Percentiles rank a stretch among this genome's conserved stretches.
Conservation (phyloP, 2,329 filamentous ascomycete genomes). For the Aspergillus udagawae region DNA sequence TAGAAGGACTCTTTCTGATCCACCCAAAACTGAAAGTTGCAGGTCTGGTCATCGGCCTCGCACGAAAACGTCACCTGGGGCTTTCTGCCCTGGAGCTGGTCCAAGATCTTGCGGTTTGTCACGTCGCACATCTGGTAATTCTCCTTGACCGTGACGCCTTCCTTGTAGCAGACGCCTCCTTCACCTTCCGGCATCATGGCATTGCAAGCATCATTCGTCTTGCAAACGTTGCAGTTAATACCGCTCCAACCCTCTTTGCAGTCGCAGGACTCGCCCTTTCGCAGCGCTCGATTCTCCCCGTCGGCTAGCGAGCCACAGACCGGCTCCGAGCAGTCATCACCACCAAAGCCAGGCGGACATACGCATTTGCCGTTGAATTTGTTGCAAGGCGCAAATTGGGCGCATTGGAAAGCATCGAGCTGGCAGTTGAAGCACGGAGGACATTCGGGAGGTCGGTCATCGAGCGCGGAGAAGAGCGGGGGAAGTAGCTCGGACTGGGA, state of each 20-base stretch:
- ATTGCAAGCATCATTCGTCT: slow-evolving; percentile 76
- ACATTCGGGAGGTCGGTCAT: slow-evolving; percentile 58
- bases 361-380: slow-evolving; percentile 87
- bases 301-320: slow-evolving; percentile 85
- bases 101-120: slow-evolving; percentile 89
- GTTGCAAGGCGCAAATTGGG: slow-evolving; percentile 87
- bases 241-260: slow-evolving; percentile 94
- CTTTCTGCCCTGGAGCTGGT: slow-evolving; percentile 76
- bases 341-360: slow-evolving; percentile 88
- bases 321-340: slow-evolving; percentile 88
- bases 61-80: slow-evolving; percentile 96
- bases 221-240: slow-evolving; percentile 97
- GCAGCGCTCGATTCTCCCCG: slow-evolving; percentile 71
- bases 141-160: slow-evolving; percentile 84
- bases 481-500: slow-evolving; percentile 58
- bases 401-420: slow-evolving; percentile 83
- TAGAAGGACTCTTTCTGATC: slow-evolving; percentile 94
- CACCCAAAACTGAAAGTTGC: slow-evolving; percentile 99
- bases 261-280: slow-evolving; percentile 67
- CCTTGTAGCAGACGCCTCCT: slow-evolving; percentile 85
- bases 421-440: slow-evolving; percentile 89
- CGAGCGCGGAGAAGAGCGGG: slow-evolving; percentile 67
- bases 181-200: slow-evolving; percentile 78
- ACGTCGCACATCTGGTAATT: slow-evolving; percentile 99
- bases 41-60: slow-evolving; percentile 67